phyloP scores from a whole-genome alignment of 352 stramenopile genomes.

The Nothophytophthora sp. region DNA sequence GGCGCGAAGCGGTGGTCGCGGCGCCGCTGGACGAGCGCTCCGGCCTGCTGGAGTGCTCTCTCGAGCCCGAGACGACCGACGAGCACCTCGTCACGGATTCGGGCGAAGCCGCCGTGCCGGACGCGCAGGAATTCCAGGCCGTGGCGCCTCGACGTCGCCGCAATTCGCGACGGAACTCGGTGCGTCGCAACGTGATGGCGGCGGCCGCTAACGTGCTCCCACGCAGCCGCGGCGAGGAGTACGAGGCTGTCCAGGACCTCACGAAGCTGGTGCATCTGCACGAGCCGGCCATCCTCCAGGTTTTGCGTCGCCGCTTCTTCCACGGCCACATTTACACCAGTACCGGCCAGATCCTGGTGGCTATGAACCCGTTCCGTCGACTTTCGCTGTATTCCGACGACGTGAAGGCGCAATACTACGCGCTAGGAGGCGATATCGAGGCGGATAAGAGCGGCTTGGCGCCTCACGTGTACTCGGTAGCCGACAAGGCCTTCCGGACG shows the following conservation, averaged over 20 bases:
- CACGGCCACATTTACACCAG: conserved; percentile 90
- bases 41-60: conserved; percentile 50
- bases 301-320: conserved; percentile 80
- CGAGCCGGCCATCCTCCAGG: conserved; percentile 90
- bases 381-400: conserved; percentile 73
- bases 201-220: conserved; percentile 50
- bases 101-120: conserved; percentile 16
- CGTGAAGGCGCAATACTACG: conserved; percentile 74
- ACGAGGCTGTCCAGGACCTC: conserved; percentile 83
- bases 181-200: conserved; percentile 38
- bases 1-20: conserved; percentile 72
- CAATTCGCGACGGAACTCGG: conserved; percentile 49
- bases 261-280: conserved; percentile 92
- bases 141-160: conserved; percentile 39
- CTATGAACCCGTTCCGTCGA: conserved; percentile 82
- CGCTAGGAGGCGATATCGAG: conserved; percentile 51
- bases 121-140: conserved; percentile 43
- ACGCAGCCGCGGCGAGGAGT: conserved; percentile 54
- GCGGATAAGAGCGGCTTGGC: conserved; percentile 52
- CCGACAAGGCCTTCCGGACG: conserved; percentile 84
- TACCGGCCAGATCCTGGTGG: conserved; percentile 83
- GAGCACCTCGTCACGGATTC: conserved; percentile 32
- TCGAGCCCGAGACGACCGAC: conserved; percentile 47
- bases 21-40: conserved; percentile 34
- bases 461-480: conserved; percentile 87